Percentiles rank a stretch among this genome's conserved stretches.
phyloP scores from a whole-genome alignment of 2,329 filamentous ascomycete genomes.

The Rhinocladiella similis region DNA sequence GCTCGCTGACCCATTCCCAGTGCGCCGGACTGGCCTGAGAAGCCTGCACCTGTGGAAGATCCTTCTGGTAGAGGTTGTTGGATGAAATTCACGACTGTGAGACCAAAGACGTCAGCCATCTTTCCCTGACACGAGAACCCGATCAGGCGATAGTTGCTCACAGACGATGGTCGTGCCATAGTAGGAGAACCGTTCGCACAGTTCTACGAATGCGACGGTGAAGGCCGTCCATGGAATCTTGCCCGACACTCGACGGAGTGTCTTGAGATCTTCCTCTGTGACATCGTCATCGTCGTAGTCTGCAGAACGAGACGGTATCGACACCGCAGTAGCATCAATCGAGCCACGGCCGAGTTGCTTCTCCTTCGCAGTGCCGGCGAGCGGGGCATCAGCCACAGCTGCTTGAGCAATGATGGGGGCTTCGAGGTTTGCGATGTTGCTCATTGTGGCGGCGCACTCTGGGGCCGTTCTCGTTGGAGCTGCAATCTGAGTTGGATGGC shows the following conservation, averaged over 20 bases:
- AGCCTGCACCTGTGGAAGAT: conserved; percentile 57
- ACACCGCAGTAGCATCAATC: conserved; percentile 12
- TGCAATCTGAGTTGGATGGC: not conserved
- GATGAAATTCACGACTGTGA: conserved; percentile 62
- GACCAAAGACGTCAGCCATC: conserved; percentile 7
- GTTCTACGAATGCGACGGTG: conserved; percentile 28
- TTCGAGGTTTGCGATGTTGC: conserved; percentile 19
- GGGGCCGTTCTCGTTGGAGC: not conserved
- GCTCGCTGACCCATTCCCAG: conserved; percentile 60
- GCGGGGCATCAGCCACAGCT: conserved; percentile 13
- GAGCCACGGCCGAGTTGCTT: conserved; percentile 22
- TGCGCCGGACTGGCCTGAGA: conserved; percentile 54
- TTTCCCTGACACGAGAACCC: conserved; percentile 56
- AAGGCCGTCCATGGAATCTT: conserved; percentile 28
- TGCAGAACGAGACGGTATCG: not conserved
- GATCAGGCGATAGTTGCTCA: conserved; percentile 44
- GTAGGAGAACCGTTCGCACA: conserved; percentile 32
- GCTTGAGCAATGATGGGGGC: conserved; percentile 23
- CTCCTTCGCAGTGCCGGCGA: conserved; percentile 16
- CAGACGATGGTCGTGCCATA: conserved; percentile 29
- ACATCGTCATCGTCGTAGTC: conserved; percentile 22
- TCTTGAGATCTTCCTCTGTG: conserved; percentile 26
- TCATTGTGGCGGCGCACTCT: conserved; percentile 15
- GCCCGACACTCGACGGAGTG: conserved; percentile 27
- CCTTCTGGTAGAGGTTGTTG: conserved; percentile 55